Evolutionary conservation across 768 basidiomycete genomes (phyloP).

Genomic region (Cystobasidium tubakii): DNA sequence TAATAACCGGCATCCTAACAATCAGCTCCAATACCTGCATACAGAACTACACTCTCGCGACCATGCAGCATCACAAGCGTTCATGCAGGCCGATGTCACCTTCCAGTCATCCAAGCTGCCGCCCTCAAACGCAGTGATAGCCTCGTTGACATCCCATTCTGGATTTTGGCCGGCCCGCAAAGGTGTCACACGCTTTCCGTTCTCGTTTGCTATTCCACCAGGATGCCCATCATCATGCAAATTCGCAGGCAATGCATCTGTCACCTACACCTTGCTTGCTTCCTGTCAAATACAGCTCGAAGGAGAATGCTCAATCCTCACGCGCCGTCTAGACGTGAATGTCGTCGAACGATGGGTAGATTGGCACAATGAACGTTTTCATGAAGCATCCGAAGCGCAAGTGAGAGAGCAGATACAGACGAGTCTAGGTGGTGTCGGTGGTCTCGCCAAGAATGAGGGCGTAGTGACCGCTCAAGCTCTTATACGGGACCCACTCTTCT

Average conservation of each 20-base stretch:
- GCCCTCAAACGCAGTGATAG: slow-evolving; percentile 42
- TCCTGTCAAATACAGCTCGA: slow-evolving; percentile 37
- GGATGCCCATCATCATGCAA: slow-evolving; percentile 39
- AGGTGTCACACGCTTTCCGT: slow-evolving; percentile 44
- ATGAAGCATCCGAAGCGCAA: slow-evolving; percentile 28
- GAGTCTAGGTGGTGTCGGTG: slow-evolving; percentile 35
- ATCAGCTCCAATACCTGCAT: neutral
- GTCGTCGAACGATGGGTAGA: slow-evolving; percentile 45
- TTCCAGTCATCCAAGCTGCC: slow-evolving; percentile 43
- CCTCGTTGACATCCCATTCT: slow-evolving; percentile 11
- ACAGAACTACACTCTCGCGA: slow-evolving; percentile 44
- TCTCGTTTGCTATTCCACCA: slow-evolving; percentile 40
- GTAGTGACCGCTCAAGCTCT: neutral
- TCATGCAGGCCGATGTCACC: slow-evolving; percentile 38
- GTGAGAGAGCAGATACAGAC: slow-evolving; percentile 29
- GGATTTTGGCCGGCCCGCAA: slow-evolving; percentile 41
- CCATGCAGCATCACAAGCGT: slow-evolving; percentile 42
- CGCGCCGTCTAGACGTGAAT: slow-evolving; percentile 32
- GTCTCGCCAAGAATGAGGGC: slow-evolving; percentile 20
- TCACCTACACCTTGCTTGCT: slow-evolving; percentile 41
- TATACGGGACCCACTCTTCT: slow-evolving; percentile 40
- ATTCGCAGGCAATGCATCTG: slow-evolving; percentile 41
- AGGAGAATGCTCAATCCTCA: slow-evolving; percentile 38
- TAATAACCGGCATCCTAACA: too few species aligned
- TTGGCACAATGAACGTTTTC: slow-evolving; percentile 38